These are phyloP conservation scores for Pachyrhizus erosus DNA, from an alignment of 306 rosid species.

Conservation along the genomic window DNA sequence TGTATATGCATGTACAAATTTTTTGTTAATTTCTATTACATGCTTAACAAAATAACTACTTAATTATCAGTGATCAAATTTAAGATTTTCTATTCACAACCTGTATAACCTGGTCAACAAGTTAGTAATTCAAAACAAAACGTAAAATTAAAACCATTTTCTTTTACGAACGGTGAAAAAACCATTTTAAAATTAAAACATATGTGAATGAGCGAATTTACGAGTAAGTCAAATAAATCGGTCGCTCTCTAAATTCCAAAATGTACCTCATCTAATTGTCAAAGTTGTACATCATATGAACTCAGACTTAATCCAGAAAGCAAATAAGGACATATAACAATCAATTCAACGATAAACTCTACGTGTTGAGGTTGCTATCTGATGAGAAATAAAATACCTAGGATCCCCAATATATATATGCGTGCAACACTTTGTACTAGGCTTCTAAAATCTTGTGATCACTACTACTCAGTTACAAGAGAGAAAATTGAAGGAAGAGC, in stretches of 20 bases:
- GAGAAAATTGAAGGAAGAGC: slow-evolving; percentile 17
- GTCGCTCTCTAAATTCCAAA: not conserved
- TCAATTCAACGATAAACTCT: not conserved
- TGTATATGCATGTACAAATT: not conserved
- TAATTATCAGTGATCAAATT: no score
- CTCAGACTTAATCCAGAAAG: not conserved
- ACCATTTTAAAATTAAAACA: not conserved
- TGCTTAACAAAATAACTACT: not conserved
- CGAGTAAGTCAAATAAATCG: not conserved
- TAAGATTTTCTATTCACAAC: no score
- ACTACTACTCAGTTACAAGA: slow-evolving; percentile 11
- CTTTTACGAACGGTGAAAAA: not conserved
- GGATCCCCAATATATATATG: not conserved
- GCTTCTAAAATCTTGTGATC: not conserved
- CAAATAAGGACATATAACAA: not conserved
- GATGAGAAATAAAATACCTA: not conserved
- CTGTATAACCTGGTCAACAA: no score
- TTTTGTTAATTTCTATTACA: not conserved
- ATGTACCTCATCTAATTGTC: not conserved
- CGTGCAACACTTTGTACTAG: no score
- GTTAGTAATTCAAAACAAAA: no score
- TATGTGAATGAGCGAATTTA: not conserved
- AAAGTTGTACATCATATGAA: not conserved
- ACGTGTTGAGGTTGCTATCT: not conserved
- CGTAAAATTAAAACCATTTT: no score